Evolutionary conservation across 768 basidiomycete species (phyloP).

Genomic region (Russula emetica): DNA sequence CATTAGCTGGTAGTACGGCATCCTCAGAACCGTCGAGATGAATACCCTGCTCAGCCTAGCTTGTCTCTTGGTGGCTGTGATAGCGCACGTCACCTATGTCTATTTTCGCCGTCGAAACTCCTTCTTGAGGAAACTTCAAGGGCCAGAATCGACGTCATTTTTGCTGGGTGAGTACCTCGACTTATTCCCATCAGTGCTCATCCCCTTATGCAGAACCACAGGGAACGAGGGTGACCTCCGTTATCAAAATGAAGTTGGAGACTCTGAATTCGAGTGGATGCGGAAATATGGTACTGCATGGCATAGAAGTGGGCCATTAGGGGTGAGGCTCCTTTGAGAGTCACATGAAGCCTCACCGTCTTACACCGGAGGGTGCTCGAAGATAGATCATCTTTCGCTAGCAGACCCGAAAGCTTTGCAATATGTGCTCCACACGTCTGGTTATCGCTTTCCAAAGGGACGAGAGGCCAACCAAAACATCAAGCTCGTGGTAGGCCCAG

Average conservation of each 20-base stretch:
- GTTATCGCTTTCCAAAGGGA: slow-evolving; percentile 31
- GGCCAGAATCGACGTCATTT: slow-evolving; percentile 17
- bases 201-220: slow-evolving; percentile 2
- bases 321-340: slow-evolving; percentile 22
- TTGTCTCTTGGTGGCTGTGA: slow-evolving; percentile 6
- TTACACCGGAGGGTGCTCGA: slow-evolving; percentile 15
- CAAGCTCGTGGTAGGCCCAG: slow-evolving; percentile 26
- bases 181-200: neutral
- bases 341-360: neutral
- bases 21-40: slow-evolving; percentile 11
- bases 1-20: neutral
- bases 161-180: slow-evolving; percentile 7
- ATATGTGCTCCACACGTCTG: slow-evolving; percentile 33
- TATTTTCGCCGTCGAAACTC: slow-evolving; percentile 16
- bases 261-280: slow-evolving; percentile 30
- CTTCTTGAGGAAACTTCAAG: slow-evolving; percentile 21
- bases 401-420: slow-evolving; percentile 30
- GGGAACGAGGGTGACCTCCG: slow-evolving; percentile 31
- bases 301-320: slow-evolving; percentile 26
- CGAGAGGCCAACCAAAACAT: slow-evolving; percentile 13
- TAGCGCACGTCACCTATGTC: neutral
- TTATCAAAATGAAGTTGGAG: slow-evolving; percentile 33
- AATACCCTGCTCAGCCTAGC: slow-evolving; percentile 9
- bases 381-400: slow-evolving; percentile 3
- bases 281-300: slow-evolving; percentile 32